Percentiles rank a stretch among this genome's conserved stretches.
These are phyloP conservation scores for Solidago caesia DNA, from an alignment of 129 eudicot species.

Conservation along the genomic window DNA sequence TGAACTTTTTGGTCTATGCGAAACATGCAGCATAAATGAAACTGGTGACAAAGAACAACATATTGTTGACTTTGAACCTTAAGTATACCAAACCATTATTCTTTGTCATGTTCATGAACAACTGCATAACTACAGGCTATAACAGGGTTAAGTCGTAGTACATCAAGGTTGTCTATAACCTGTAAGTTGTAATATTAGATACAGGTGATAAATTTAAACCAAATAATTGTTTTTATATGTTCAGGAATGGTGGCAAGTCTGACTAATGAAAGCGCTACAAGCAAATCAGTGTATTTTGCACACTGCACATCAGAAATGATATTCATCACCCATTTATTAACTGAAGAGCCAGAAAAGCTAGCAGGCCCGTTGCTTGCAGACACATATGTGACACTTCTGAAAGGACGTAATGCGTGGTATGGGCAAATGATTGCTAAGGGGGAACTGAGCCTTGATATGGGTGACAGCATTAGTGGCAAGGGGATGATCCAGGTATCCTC, in stretches of 20 bases:
- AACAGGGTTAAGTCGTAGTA: neutral
- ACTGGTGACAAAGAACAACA: neutral
- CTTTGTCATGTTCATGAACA: neutral
- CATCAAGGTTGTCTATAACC: neutral
- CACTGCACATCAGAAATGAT: slow-evolving; percentile 97
- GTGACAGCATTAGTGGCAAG: slow-evolving; percentile 87
- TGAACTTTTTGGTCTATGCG: too few relatives aligned
- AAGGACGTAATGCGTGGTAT: slow-evolving; percentile 96
- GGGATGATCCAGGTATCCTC: slow-evolving; percentile 81
- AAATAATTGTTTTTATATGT: slow-evolving; percentile 1
- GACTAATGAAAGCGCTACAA: slow-evolving; percentile 91
- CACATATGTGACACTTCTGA: slow-evolving; percentile 77
- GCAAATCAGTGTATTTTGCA: slow-evolving; percentile 93
- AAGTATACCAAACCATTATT: neutral
- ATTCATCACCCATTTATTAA: slow-evolving; percentile 78
- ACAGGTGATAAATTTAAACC: neutral
- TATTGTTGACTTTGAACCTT: neutral
- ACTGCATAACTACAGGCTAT: neutral
- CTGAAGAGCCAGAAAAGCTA: slow-evolving; percentile 91
- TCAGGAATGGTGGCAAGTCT: slow-evolving; percentile 89
- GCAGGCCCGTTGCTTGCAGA: slow-evolving; percentile 96
- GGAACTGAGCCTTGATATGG: slow-evolving; percentile 80
- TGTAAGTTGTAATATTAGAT: neutral
- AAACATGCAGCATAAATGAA: neutral
- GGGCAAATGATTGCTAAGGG: slow-evolving; percentile 95